Evolutionary conservation across 371 early-diverging fungal genomes (phyloP), one percentile per base, ranked within the genome.

Genomic region (Mucor saturninus): DNA sequence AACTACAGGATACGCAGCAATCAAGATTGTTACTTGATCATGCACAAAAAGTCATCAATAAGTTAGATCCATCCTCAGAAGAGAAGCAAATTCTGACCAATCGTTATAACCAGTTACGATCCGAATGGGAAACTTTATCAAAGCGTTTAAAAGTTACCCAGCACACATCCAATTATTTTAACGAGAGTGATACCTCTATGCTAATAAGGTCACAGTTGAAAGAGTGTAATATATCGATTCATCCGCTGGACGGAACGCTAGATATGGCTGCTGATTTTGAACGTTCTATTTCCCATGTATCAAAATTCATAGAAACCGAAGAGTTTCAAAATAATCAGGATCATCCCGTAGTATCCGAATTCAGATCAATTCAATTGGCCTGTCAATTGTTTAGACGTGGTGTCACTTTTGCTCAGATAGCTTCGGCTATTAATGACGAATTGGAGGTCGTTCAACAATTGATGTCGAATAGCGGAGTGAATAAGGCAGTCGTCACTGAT

Each of bases 361-460:
- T 48, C 4, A 32, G 13, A 21, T 4, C 51, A 14, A 52, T 32
- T 3, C 32, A 50, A 15, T n/a, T 11, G 0, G 28, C 55, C 0
- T 62, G 63, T 21, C 45, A 51, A 2, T 38, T 57, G 14, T 77
- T 72, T 59, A 65, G 64, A 46, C 28, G 52, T 48, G 64, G 62
- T n/a, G 54, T 65, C 10, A 67, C 71, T 3, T 77, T 81, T 54
- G 71, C 66, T 4, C 64, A 68, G 40, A 72, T 79, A 31, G 78
- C 79, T 8, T 69, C 72, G 2, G 72, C 75, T 26, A 71, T 81
- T 9, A 51, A 54, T 15, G 70, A 77, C 40, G 77, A 79, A 45
- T 51, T 83, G 35, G 77, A 81, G n/a, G 59, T 80, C 31, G 69
- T 84, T 39, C 70, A 77, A 48, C 59, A 69, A 43, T 43, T 64